phyloP scores from a whole-genome alignment of 331 rosid species.

The Malus hybrid region DNA sequence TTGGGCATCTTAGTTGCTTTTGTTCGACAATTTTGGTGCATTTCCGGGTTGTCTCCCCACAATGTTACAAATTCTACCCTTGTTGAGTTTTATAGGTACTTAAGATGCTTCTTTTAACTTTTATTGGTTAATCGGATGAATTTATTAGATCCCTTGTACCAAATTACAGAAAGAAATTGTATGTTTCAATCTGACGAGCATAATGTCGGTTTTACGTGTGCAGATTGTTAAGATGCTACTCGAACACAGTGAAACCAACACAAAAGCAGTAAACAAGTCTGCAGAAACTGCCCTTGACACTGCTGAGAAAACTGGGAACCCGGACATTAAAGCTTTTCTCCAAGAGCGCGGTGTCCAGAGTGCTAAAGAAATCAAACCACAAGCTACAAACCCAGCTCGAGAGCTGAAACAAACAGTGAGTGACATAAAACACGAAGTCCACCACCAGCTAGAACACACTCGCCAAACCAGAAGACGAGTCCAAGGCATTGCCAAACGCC shows the following conservation, averaged over 20 bases:
- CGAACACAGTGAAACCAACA: conserved; percentile 36
- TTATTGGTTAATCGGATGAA: not conserved
- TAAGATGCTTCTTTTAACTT: not conserved
- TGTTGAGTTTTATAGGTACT: too few relatives aligned
- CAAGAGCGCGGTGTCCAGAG: conserved; percentile 60
- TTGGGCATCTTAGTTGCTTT: too few relatives aligned
- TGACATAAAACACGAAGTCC: conserved; percentile 92
- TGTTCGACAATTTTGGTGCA: too few relatives aligned
- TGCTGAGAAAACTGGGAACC: conserved; percentile 64
- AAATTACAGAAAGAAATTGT: not conserved
- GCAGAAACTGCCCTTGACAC: conserved; percentile 90
- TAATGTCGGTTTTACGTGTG: conserved; percentile 6
- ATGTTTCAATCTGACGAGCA: not conserved
- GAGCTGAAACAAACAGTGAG: conserved; percentile 93
- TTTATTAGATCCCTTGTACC: not conserved
- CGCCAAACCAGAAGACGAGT: conserved; percentile 87
- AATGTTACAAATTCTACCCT: too few relatives aligned
- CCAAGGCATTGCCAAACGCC: conserved; percentile 90
- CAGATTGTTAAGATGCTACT: conserved; percentile 79
- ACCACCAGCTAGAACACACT: conserved; percentile 86
- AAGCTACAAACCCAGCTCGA: conserved; percentile 44
- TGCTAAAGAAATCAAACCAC: conserved; percentile 61
- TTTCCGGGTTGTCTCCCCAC: too few relatives aligned
- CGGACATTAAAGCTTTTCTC: conserved; percentile 41
- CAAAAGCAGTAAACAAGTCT: conserved; percentile 42